A percentile compares a stretch with the other conserved stretches of the same genome.
Evolutionary conservation across 1,284 basidiomycete species (phyloP).

Genomic region (Apiotrichum domesticum): DNA sequence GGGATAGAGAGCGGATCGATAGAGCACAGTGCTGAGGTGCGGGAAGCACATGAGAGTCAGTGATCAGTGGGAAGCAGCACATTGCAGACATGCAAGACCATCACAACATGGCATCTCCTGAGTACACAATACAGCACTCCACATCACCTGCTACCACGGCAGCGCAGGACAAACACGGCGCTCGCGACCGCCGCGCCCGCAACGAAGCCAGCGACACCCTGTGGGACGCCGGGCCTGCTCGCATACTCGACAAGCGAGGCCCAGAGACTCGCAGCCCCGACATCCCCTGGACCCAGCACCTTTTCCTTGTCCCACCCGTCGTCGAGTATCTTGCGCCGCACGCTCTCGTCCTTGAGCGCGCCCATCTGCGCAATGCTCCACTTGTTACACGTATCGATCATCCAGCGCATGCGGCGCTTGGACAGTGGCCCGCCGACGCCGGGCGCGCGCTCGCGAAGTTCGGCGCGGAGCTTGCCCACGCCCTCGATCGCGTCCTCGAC

Average conservation of each 20-base stretch:
- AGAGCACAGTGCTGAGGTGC: too few species aligned
- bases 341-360: constrained; percentile 35
- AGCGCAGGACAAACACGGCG: background rate
- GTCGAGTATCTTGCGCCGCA: constrained; percentile 33
- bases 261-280: constrained; percentile 7
- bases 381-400: constrained; percentile 78
- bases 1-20: background rate
- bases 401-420: constrained; percentile 82
- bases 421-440: constrained; percentile 51
- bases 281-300: constrained; percentile 35
- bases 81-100: too few species aligned
- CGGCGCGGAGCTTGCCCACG: constrained; percentile 55
- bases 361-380: constrained; percentile 52
- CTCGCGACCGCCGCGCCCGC: background rate
- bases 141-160: background rate
- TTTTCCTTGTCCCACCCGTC: constrained; percentile 46
- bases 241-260: background rate
- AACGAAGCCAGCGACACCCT: background rate
- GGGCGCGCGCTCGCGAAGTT: constrained; percentile 50
- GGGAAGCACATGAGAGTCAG: too few species aligned
- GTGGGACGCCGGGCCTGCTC: background rate
- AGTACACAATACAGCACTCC: too few species aligned
- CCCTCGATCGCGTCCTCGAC: constrained; percentile 77
- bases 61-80: too few species aligned
- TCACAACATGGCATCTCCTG: too few species aligned